Base-by-base conservation (phyloP, 2,329 filamentous ascomycete genomes). In the Paraphaeosphaeria minitans region DNA sequence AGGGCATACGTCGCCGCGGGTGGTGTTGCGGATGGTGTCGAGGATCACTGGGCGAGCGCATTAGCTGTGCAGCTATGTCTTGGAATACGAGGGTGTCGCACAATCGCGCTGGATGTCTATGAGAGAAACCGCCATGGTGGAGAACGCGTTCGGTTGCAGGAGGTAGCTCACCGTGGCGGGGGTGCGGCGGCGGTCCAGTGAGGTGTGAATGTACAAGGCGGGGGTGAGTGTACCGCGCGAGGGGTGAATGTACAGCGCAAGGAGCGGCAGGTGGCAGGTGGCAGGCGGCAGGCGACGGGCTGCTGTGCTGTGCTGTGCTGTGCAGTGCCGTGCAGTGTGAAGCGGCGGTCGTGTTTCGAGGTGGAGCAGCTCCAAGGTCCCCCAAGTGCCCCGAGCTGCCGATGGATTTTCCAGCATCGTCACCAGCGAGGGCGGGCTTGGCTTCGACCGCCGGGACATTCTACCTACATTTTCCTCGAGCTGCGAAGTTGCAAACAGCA, bases 31-130 rank as follows among this genome's bases (percentile, higher is more conserved):
- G 72, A 97, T 89, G 37, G 87, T 88, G 64, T 85, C 82, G 72
- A 94, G 79, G 61, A 94, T 89, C 67, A 90, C 90, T 91, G 69
- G 22, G 49, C 29, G 21, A n/a, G 29, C n/a, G 19, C 57, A 61
- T 73, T 50, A 72, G 69, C 54, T 3, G 48, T 13, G 35, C 51
- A 48, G 29, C 41, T 22, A 35, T 33, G 45, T 21, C 49, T 39
- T 43, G 43, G 14, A 13, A 10, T 19, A 21, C 48, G 43, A 42
- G 56, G 61, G 55, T 31, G 29, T 45, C 69, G 45, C 79, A 92
- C 90, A 83, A 65, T 91, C 88, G 70, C 89, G 89, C 83, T 96
- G 92, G 72, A 93, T 88, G 74, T 93, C 88, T 73, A 97, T 89
- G 71, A 93, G 86, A 65, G 93, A 96, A 78, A 90, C 83, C 71